Base-by-base conservation (phyloP, 1,284 basidiomycete species). In the Tetrapyrgos nigripes region DNA sequence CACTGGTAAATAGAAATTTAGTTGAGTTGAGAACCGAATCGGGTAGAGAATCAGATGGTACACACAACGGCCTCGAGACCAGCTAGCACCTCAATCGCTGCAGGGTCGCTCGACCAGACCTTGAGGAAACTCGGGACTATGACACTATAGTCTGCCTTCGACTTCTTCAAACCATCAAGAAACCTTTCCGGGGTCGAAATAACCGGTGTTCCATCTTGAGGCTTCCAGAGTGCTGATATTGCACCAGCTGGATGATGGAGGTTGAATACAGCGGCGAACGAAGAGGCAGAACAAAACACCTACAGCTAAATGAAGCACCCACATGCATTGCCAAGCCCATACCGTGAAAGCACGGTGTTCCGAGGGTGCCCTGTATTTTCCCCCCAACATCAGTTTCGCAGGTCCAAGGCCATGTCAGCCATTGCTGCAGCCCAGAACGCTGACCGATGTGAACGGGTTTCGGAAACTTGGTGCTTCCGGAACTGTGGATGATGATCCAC, bases 51-150 rank as follows among this genome's bases (percentile, higher is more conserved):
- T 33, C 31, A 33, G 14, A 8, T 8, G 19, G 8, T 5, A 37
- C 52, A 10, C 37, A 58, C 53, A n/a, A 62, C 74, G 13, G 55
- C 76, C n/a, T 70, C 66, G 17, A 74, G 58, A 9, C 52, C 65
- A 47, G 33, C 40, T 45, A 51, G 43, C 24, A 52, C 28, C 29
- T 52, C 35, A 8, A 78, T 61, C 17, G 66, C 62, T 10, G 68
- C 65, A 2, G 61, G 43, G 10, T 68, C 66, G 57, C 71, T 68
- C 1, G 69, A 67, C 76, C 77, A 77, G 4, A 73, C 59, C 45
- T 75, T 68, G 21, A 79, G 58, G 19, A 78, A 64, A n/a, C 73
- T 62, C 1, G 77, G 77, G n/a, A 78, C 70, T 21, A 64, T 68
- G 1, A 75, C 37, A 17, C 37, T 40, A 40, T 40, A 40, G 4